A percentile compares a stretch with the other conserved stretches of the same genome.
Conservation (phyloP, 257 asterid species). For the Rehmannia glutinosa region DNA sequence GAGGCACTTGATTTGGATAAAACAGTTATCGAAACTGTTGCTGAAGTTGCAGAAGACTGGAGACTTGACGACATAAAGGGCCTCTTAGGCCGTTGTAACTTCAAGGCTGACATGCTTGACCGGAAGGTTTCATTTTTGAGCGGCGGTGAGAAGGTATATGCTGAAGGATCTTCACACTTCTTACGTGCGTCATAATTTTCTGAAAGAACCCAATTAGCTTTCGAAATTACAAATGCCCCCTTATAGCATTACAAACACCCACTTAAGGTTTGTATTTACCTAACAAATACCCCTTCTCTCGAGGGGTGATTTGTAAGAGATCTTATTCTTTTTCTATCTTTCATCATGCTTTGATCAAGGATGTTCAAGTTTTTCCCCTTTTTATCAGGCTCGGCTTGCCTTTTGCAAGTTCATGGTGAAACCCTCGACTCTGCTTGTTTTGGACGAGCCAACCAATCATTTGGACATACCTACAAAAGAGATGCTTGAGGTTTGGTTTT, state of each 20-base stretch:
- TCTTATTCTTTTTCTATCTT: no score
- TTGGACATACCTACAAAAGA: slow-evolving; percentile 92
- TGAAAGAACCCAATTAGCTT: no score
- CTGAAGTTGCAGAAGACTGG: slow-evolving; percentile 96
- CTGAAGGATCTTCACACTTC: neutral
- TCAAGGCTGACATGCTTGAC: slow-evolving; percentile 86
- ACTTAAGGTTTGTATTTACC: no score
- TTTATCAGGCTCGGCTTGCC: slow-evolving; percentile 81
- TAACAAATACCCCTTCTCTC: no score
- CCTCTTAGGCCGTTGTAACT: slow-evolving; percentile 85
- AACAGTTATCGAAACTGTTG: slow-evolving; percentile 68
- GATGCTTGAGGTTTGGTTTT: slow-evolving; percentile 79
- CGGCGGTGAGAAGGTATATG: slow-evolving; percentile 91
- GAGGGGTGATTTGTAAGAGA: no score
- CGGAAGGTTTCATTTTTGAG: slow-evolving; percentile 84
- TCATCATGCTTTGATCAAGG: no score
- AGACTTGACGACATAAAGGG: slow-evolving; percentile 91
- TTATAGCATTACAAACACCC: no score
- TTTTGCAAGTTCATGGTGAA: slow-evolving; percentile 97
- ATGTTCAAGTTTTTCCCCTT: no score
- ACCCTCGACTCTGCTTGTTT: slow-evolving; percentile 82
- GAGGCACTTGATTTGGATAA: slow-evolving; percentile 92
- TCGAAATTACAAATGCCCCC: no score
- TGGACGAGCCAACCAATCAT: slow-evolving; percentile 97
- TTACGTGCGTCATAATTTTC: neutral